phyloP scores from a whole-genome alignment of 495 filamentous ascomycete species.

The Penicillium odoratum region DNA sequence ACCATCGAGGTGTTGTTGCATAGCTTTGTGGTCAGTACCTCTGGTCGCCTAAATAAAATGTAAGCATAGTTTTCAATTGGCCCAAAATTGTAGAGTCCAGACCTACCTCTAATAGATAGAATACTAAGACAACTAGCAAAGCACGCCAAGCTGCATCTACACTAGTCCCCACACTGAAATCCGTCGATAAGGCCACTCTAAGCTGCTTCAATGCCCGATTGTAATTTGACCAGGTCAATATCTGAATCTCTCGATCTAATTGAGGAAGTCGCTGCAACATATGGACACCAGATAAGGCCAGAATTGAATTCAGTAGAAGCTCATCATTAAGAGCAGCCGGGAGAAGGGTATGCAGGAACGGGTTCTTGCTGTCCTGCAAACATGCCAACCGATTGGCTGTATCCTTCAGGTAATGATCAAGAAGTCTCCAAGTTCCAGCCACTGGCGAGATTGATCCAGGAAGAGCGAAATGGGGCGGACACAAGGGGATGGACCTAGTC shows the following conservation, averaged over 20 bases:
- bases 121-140: conserved; percentile 21
- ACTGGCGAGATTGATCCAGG: conserved; percentile 10
- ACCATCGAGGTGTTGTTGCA: conserved; percentile 20
- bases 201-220: conserved; percentile 17
- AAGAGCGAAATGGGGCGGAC: conserved; percentile 10
- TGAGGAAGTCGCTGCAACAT: conserved; percentile 19
- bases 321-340: conserved; percentile 20
- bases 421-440: conserved; percentile 17
- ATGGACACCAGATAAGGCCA: conserved; percentile 19
- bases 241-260: conserved; percentile 7
- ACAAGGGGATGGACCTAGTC: conserved; percentile 11
- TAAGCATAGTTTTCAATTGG: conserved; percentile 1
- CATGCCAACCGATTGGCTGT: conserved; percentile 17
- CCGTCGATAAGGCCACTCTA: conserved; percentile 11
- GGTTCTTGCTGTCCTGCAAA: conserved; percentile 19
- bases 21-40: conserved; percentile 19
- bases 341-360: conserved; percentile 20
- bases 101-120: conserved; percentile 23
- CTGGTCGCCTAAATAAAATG: conserved; percentile 16
- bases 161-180: background rate
- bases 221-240: conserved; percentile 18
- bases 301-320: conserved; percentile 21
- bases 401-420: conserved; percentile 21
- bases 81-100: background rate
- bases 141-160: conserved; percentile 16